Evolutionary conservation across 1,139 yeast species (phyloP).

Genomic region (Magnusiomyces ingens): DNA sequence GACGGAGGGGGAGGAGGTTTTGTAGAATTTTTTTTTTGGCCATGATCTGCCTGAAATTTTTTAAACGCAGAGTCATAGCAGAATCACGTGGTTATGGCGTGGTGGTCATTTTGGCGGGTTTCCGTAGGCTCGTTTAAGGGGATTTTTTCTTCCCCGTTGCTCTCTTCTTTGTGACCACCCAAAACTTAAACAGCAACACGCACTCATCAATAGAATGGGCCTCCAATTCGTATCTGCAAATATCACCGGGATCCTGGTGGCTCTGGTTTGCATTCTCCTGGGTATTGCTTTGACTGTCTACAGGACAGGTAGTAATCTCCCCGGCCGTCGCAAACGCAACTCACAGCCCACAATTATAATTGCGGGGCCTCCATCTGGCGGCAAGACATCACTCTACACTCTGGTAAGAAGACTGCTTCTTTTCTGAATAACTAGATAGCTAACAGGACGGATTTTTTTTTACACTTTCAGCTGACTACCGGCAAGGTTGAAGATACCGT

Average conservation of each 20-base stretch:
- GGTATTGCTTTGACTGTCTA: conserved; percentile 8
- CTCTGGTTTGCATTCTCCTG: too few species aligned
- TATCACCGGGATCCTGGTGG: too few species aligned
- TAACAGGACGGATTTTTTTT: not conserved
- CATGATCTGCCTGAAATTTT: not conserved
- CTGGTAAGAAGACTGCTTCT: conserved; percentile 15
- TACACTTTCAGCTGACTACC: conserved; percentile 17
- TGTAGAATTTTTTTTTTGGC: not conserved
- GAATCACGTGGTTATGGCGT: not conserved
- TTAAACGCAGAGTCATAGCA: not conserved
- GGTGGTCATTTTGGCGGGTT: too few species aligned
- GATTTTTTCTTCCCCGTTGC: too few species aligned
- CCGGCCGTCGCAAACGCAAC: conserved; percentile 23
- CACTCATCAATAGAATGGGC: too few species aligned
- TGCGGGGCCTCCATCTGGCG: conserved; percentile 65
- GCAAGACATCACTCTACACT: conserved; percentile 65
- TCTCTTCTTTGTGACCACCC: too few species aligned
- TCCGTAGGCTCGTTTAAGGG: too few species aligned
- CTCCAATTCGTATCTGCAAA: too few species aligned
- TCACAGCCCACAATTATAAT: conserved; percentile 55
- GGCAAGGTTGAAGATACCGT: conserved; percentile 36
- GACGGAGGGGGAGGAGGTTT: too few species aligned
- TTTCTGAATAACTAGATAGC: conserved; percentile 4
- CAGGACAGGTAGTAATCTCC: conserved; percentile 11
- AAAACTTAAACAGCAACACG: too few species aligned